Evolutionary conservation across 768 basidiomycete species (phyloP), one percentile per base, ranked within the genome.

Genomic region (Panaeolus cyanescens): DNA sequence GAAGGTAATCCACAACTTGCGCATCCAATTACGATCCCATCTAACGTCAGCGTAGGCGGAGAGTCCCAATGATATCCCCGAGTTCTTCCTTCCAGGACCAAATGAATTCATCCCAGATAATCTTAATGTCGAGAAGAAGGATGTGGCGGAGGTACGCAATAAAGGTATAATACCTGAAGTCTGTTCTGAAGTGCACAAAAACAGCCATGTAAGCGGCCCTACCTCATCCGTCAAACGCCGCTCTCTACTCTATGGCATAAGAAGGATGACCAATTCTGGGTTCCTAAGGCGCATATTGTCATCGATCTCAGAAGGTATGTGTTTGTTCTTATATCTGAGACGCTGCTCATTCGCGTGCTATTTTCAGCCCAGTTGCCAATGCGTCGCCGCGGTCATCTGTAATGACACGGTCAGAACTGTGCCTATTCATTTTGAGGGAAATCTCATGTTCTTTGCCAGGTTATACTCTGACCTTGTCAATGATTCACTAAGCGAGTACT

Each of bases 251-350:
- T 99, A 3, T 99, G 96, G 96, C 86, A 95, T 76, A 99, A 99
- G 80, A 95, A 95, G 71, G 97, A 99, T 71, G 96, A 99, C 73
- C 85, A 81, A 62, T 99, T 97, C 79, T 96, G 94, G 91, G 86
- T 96, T 9, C 97, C 97, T 0, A 93, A 92, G 70, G 94, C 95
- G 2, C 83, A 86, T 63, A 83, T 90, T 20, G 76, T 89, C 59
- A 81, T 98, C 58, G 86, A 92, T 65, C 77, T 96, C 45, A 83
- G 90, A 67, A 92, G 86, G 92, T 91, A 70, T 20, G 75, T 13
- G 55, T 22, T 33, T 59, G 12, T 19, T 30, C 4, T 32, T n/a
- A 33, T 37, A 20, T 57, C 32, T 40, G 36, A 20, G 39, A 34
- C 30, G 59, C 37, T 19, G 8, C 32, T 60, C 8, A 40, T 36